These are phyloP conservation scores for Penicillium longicatenatum DNA, from an alignment of 495 filamentous ascomycete species.

Conservation along the genomic window DNA sequence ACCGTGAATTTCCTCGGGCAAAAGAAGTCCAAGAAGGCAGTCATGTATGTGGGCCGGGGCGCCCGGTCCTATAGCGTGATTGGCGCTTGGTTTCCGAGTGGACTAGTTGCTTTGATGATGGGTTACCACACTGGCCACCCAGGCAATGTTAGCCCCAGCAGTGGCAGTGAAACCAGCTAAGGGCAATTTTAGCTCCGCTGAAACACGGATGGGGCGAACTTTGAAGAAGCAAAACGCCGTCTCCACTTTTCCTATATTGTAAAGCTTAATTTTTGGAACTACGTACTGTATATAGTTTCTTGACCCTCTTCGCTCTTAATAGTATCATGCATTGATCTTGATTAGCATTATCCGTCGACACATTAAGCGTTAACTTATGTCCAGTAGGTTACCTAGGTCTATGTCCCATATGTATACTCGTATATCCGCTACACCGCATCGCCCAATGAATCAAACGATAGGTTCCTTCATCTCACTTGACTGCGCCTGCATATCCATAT, in stretches of 20 bases:
- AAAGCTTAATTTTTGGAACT: conserved; percentile 2
- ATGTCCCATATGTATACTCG: neutral
- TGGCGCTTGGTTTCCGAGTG: conserved; percentile 77
- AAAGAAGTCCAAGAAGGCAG: conserved; percentile 41
- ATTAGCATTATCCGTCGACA: conserved; percentile 12
- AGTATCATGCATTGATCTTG: conserved; percentile 7
- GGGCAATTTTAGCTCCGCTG: conserved; percentile 30
- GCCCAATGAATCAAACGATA: neutral
- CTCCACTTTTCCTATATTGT: conserved; percentile 1
- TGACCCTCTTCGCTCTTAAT: conserved; percentile 31
- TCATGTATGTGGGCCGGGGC: conserved; percentile 78
- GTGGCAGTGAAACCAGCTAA: conserved; percentile 43
- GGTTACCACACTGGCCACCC: conserved; percentile 56
- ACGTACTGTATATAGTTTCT: conserved; percentile 19
- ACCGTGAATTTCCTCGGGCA: conserved; percentile 42
- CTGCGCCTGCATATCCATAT: neutral
- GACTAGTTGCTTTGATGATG: conserved; percentile 87
- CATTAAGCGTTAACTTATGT: neutral
- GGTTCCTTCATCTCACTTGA: neutral
- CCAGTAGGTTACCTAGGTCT: neutral
- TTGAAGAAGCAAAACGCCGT: neutral
- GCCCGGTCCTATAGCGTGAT: conserved; percentile 82
- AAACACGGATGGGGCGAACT: neutral
- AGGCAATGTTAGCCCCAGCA: conserved; percentile 29
- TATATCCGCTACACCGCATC: neutral